Evolutionary conservation across 1,139 yeast genomes (phyloP).

Genomic region (Geotrichum carabidarum): DNA sequence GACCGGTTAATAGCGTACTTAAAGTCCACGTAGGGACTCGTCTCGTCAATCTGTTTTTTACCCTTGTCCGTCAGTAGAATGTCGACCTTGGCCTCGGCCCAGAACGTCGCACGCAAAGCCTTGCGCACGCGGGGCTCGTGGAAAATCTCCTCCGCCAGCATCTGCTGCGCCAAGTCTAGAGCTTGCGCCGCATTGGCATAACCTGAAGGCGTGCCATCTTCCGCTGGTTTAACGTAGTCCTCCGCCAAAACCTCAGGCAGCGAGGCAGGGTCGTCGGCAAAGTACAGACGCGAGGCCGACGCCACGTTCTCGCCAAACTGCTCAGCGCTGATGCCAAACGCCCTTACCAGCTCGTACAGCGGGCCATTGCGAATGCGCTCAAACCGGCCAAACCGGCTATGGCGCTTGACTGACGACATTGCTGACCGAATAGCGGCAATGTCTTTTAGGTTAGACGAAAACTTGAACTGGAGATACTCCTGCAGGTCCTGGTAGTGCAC

Average conservation of each 20-base stretch:
- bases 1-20: slow-evolving; percentile 84
- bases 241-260: slow-evolving; percentile 63
- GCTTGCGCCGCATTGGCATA: slow-evolving; percentile 61
- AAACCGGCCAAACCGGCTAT: slow-evolving; percentile 64
- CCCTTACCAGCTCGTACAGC: slow-evolving; percentile 62
- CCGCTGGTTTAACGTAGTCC: slow-evolving; percentile 37
- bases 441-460: slow-evolving; percentile 65
- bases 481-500: slow-evolving; percentile 83
- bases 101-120: slow-evolving; percentile 65
- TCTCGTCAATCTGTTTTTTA: slow-evolving; percentile 67
- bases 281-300: slow-evolving; percentile 65
- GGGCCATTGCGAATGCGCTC: slow-evolving; percentile 71
- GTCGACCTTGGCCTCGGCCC: slow-evolving; percentile 63
- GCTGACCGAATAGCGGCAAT: slow-evolving; percentile 20
- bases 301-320: slow-evolving; percentile 80
- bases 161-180: slow-evolving; percentile 65
- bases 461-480: slow-evolving; percentile 77
- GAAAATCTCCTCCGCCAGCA: slow-evolving; percentile 72
- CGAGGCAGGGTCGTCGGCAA: slow-evolving; percentile 60
- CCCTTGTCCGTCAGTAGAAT: slow-evolving; percentile 87
- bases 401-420: slow-evolving; percentile 44
- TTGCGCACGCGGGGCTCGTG: slow-evolving; percentile 78
- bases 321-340: slow-evolving; percentile 72
- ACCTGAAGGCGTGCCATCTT: slow-evolving; percentile 40
- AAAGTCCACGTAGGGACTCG: slow-evolving; percentile 80